Percentiles rank a stretch among this genome's conserved stretches.
Conservation (phyloP, 2,329 filamentous ascomycete species). For the Basipetospora chlamydospora region DNA sequence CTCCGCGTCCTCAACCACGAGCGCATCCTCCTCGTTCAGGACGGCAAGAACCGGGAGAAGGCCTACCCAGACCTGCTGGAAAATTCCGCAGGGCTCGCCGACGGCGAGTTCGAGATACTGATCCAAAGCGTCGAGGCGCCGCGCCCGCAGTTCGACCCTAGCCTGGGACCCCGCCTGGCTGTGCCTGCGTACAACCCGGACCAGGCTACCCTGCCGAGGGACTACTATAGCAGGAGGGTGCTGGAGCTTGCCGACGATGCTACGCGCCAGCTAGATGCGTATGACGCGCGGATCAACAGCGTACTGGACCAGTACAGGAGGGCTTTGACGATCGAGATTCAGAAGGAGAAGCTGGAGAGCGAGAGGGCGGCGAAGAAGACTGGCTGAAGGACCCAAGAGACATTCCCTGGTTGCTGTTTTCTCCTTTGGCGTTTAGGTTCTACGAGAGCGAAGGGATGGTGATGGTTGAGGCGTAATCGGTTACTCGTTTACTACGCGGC, state of each 20-base stretch:
- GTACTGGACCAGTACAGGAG: neutral
- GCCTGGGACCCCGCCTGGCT: no score
- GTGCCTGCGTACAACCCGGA: no score
- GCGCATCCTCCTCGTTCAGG: conserved; percentile 1
- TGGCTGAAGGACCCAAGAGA: neutral
- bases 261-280: conserved; percentile 6
- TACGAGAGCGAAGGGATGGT: no score
- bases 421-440: no score
- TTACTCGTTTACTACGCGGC: no score
- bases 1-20: conserved; percentile 6
- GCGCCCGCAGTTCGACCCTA: neutral
- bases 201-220: no score
- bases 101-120: conserved; percentile 2
- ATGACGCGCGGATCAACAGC: conserved; percentile 4
- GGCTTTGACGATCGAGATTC: conserved; percentile 1
- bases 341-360: neutral
- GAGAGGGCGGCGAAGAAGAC: neutral
- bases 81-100: neutral
- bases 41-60: conserved; percentile 3
- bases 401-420: no score
- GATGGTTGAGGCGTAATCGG: no score
- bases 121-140: neutral
- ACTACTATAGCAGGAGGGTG: conserved; percentile 2
- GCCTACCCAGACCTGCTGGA: neutral
- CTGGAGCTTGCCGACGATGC: conserved; percentile 6